Conservation (phyloP, 2,329 filamentous ascomycete genomes). For the Colletotrichum theobromicola region DNA sequence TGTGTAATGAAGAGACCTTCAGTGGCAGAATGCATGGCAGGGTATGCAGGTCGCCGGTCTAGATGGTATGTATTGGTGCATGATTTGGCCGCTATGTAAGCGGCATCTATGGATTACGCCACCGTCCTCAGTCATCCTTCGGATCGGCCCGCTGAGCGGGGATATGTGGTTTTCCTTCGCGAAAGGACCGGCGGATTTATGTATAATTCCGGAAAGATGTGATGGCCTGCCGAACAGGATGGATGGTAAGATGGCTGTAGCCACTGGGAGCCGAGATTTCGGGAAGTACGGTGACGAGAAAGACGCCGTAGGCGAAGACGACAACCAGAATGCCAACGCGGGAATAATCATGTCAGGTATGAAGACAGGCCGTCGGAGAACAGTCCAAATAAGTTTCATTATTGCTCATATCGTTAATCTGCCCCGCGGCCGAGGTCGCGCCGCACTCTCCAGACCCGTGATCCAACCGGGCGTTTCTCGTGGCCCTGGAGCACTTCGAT, state of each 20-base stretch:
- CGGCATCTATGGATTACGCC: background rate
- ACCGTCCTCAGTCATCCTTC: background rate
- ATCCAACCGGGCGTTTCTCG: slow-evolving; percentile 61
- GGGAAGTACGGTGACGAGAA: background rate
- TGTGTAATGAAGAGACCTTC: background rate
- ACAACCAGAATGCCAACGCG: background rate
- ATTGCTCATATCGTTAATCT: background rate
- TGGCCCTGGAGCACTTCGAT: slow-evolving; percentile 62
- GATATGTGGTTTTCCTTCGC: background rate
- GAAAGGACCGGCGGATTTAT: background rate
- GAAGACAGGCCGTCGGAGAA: background rate
- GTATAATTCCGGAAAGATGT: background rate
- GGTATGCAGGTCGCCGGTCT: background rate
- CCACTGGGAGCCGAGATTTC: background rate
- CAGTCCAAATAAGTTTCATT: background rate
- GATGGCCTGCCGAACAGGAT: background rate
- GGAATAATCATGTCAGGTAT: background rate
- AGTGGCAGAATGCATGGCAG: background rate
- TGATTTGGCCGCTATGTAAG: background rate
- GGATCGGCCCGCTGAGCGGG: background rate
- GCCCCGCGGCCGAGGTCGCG: slow-evolving; percentile 59
- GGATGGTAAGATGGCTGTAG: background rate
- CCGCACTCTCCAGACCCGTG: slow-evolving; percentile 67
- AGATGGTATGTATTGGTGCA: background rate
- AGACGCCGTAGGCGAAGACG: background rate